Conservation (phyloP, 2,329 filamentous ascomycete genomes). For the Mycosphaerelloides madeirae region DNA sequence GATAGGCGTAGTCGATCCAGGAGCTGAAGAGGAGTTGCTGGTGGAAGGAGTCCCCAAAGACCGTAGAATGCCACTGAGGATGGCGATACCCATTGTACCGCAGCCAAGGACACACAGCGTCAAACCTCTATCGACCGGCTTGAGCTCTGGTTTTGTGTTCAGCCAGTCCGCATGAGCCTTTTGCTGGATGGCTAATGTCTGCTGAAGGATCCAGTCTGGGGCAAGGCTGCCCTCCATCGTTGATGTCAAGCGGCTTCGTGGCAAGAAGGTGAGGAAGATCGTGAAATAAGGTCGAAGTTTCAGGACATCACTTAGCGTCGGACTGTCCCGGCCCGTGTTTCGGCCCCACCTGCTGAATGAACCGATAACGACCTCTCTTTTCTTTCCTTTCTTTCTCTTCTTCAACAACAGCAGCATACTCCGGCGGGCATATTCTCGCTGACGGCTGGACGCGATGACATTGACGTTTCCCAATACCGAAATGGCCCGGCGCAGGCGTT, state of each 20-base stretch:
- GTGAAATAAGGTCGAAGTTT: too few relatives aligned
- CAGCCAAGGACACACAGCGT: constrained; percentile 79
- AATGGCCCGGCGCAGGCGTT: too few relatives aligned
- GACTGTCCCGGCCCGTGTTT: too few relatives aligned
- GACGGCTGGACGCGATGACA: too few relatives aligned
- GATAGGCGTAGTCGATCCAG: not conserved
- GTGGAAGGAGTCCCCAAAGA: constrained; percentile 51
- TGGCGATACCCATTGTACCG: constrained; percentile 83
- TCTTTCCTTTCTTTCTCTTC: too few relatives aligned
- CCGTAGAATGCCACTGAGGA: constrained; percentile 72
- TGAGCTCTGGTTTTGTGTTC: constrained; percentile 18
- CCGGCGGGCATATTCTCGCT: too few relatives aligned
- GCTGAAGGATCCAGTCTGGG: constrained; percentile 29
- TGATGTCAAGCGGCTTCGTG: too few relatives aligned
- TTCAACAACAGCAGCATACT: too few relatives aligned
- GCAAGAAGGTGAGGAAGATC: not conserved
- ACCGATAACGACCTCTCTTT: too few relatives aligned
- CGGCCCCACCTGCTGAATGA: too few relatives aligned
- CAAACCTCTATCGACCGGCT: constrained; percentile 39
- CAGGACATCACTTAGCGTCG: too few relatives aligned
- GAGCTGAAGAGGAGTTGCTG: not conserved
- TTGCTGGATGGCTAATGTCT: constrained; percentile 25
- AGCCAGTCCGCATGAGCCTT: constrained; percentile 22
- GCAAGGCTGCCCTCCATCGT: constrained; percentile 24
- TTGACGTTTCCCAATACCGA: too few relatives aligned